These are phyloP conservation scores for Domatiomyces catenatus DNA, from an alignment of 2,329 filamentous ascomycete genomes.

Conservation along the genomic window DNA sequence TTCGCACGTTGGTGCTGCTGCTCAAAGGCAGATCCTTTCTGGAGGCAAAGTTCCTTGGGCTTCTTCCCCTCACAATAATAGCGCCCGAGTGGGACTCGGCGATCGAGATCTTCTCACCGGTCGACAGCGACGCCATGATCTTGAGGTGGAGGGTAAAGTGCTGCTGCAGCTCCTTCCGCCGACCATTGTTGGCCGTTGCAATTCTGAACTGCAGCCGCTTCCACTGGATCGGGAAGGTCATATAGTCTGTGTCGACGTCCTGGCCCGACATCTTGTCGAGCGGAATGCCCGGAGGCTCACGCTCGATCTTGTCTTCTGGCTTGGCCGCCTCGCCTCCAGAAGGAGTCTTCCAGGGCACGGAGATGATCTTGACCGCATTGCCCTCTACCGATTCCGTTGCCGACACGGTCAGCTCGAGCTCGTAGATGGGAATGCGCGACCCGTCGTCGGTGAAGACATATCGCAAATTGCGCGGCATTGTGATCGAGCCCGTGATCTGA, in stretches of 20 bases:
- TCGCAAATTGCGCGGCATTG: constrained; percentile 60
- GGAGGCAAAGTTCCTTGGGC: constrained; percentile 86
- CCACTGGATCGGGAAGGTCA: constrained; percentile 87
- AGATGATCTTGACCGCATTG: constrained; percentile 81
- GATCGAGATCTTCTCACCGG: constrained; percentile 65
- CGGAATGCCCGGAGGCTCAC: constrained; percentile 71
- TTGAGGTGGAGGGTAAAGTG: constrained; percentile 86
- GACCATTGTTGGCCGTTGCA: constrained; percentile 89
- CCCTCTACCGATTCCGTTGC: constrained; percentile 92
- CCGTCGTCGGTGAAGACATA: constrained; percentile 73
- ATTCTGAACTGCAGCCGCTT: constrained; percentile 85
- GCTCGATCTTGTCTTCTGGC: constrained; percentile 52
- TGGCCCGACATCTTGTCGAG: constrained; percentile 51
- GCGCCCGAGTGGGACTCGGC: constrained; percentile 76
- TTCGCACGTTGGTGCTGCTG: constrained; percentile 64
- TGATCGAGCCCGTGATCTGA: constrained; percentile 82
- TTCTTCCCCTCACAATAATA: constrained; percentile 84
- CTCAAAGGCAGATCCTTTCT: constrained; percentile 82
- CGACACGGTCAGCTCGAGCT: constrained; percentile 74
- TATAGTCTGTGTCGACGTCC: constrained; percentile 65
- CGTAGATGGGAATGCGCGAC: constrained; percentile 66
- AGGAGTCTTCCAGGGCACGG: constrained; percentile 95
- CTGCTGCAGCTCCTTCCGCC: constrained; percentile 86
- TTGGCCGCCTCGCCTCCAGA: constrained; percentile 47
- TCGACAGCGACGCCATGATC: constrained; percentile 67